Percentiles rank a stretch among this genome's conserved stretches.
phyloP scores from a whole-genome alignment of 805 yeast genomes.

The Suhomyces faveliae region DNA sequence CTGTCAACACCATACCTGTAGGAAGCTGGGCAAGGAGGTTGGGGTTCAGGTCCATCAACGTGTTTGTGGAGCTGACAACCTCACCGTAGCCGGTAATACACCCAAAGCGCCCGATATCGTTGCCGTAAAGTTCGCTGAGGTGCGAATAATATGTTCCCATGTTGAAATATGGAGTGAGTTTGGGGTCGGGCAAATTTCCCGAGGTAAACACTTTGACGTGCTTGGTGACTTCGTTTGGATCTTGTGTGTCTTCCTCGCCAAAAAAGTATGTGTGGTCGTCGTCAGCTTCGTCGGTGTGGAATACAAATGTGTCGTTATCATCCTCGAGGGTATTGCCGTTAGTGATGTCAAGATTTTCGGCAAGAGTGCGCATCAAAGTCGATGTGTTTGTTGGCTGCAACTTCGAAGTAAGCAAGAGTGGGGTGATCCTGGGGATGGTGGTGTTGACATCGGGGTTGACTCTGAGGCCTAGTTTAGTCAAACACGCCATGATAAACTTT shows the following conservation, averaged over 20 bases:
- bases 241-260: constrained; percentile 38
- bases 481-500: constrained; percentile 54
- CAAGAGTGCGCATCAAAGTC: constrained; percentile 39
- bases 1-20: constrained; percentile 66
- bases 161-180: constrained; percentile 72
- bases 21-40: constrained; percentile 59
- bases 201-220: constrained; percentile 49
- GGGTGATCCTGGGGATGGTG: constrained; percentile 66
- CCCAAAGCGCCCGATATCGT: constrained; percentile 49
- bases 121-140: constrained; percentile 29
- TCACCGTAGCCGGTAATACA: constrained; percentile 72
- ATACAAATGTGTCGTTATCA: constrained; percentile 53
- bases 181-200: constrained; percentile 47
- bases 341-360: constrained; percentile 34
- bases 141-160: constrained; percentile 51
- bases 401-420: constrained; percentile 53
- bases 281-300: constrained; percentile 39
- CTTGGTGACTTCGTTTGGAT: constrained; percentile 55
- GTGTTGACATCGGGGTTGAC: constrained; percentile 53
- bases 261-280: constrained; percentile 18
- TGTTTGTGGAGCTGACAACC: constrained; percentile 84
- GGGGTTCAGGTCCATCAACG: constrained; percentile 73
- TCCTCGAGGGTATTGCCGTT: constrained; percentile 44
- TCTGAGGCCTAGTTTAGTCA: constrained; percentile 61
- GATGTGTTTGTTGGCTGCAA: constrained; percentile 29